Evolutionary conservation across 73 alveolate species (phyloP).

Genomic region (Uronychia setigera): DNA sequence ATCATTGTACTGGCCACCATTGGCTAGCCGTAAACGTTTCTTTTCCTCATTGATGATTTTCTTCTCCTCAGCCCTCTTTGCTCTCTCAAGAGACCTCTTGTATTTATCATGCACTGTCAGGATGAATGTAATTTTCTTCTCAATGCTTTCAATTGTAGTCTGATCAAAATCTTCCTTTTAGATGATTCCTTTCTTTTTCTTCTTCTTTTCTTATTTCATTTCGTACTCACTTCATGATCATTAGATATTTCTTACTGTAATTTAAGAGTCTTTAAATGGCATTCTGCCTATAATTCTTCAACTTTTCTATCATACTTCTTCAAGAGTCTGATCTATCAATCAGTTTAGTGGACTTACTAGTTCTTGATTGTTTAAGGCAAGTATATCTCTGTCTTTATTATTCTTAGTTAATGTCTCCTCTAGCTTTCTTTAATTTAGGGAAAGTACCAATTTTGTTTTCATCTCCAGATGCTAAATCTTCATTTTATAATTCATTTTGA

Average conservation of each 20-base stretch:
- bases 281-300: neutral
- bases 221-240: neutral
- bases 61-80: neutral
- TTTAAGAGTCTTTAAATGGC: neutral
- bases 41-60: neutral
- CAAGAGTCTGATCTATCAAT: neutral
- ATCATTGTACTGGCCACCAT: neutral
- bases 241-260: neutral
- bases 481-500: neutral
- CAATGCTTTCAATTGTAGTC: neutral
- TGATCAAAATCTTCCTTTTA: no score
- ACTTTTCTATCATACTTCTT: neutral
- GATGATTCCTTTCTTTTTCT: neutral
- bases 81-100: neutral
- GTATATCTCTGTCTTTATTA: neutral
- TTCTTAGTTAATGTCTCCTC: neutral
- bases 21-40: neutral
- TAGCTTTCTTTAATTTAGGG: neutral
- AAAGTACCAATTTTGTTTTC: neutral
- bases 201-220: neutral
- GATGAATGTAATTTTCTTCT: neutral
- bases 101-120: neutral
- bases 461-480: neutral
- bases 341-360: neutral
- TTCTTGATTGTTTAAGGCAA: neutral